Conservation (phyloP, 2,329 filamentous ascomycete genomes). For the Fusarium austroafricanum region DNA sequence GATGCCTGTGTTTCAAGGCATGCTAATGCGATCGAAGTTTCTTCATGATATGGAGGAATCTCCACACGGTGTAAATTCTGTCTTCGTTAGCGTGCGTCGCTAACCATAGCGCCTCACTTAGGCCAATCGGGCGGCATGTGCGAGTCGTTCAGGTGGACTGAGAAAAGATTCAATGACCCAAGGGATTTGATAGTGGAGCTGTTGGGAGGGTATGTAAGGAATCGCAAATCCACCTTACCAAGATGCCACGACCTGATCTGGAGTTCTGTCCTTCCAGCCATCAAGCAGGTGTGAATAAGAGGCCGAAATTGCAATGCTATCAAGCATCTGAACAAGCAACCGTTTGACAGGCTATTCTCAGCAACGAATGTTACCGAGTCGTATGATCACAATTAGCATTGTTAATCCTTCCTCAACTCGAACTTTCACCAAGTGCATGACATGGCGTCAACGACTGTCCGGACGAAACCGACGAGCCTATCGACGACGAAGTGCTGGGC, state of each 20-base stretch:
- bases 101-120: slow-evolving; percentile 31
- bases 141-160: slow-evolving; percentile 38
- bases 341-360: not conserved
- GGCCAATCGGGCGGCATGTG: slow-evolving; percentile 36
- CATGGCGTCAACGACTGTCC: not conserved
- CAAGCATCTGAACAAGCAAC: not conserved
- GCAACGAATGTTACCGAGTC: not conserved
- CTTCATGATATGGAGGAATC: slow-evolving; percentile 15
- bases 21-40: slow-evolving; percentile 27
- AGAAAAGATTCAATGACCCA: slow-evolving; percentile 32
- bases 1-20: slow-evolving; percentile 49
- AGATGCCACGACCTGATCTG: slow-evolving; percentile 12
- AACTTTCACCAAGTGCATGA: not conserved
- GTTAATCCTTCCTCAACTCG: not conserved
- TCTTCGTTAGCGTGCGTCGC: slow-evolving; percentile 37
- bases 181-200: slow-evolving; percentile 44
- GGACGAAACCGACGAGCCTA: slow-evolving; percentile 3
- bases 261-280: slow-evolving; percentile 15
- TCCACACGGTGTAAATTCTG: slow-evolving; percentile 52
- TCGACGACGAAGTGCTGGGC: not conserved
- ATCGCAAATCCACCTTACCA: slow-evolving; percentile 40
- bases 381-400: not conserved
- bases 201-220: slow-evolving; percentile 45
- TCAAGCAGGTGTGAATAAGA: slow-evolving; percentile 26
- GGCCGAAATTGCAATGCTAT: slow-evolving; percentile 12